phyloP scores from a whole-genome alignment of 441 rosid genomes.

The Gossypium davidsonii region DNA sequence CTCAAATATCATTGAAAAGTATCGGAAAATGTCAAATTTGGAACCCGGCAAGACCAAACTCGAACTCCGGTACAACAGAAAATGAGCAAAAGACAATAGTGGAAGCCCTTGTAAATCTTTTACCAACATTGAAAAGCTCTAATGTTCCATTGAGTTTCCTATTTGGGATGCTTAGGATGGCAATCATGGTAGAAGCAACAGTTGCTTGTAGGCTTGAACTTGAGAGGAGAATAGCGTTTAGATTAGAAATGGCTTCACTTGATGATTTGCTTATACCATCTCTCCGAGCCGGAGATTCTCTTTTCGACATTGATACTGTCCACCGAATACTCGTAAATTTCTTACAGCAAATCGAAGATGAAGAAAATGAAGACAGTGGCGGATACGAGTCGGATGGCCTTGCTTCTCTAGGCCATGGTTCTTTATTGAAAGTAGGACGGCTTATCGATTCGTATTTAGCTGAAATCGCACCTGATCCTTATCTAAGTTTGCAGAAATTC shows the following conservation, averaged over 20 bases:
- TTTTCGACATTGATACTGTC: conserved; percentile 73
- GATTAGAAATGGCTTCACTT: conserved; percentile 55
- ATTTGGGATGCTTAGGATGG: conserved; percentile 69
- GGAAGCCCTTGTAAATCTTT: conserved; percentile 57
- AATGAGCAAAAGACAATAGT: conserved; percentile 47
- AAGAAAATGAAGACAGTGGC: conserved; percentile 42
- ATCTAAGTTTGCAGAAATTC: conserved; percentile 62
- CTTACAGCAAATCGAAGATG: conserved; percentile 57
- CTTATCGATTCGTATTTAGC: conserved; percentile 76
- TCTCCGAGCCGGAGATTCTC: conserved; percentile 48
- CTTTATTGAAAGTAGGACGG: conserved; percentile 71
- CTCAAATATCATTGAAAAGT: conserved; percentile 57
- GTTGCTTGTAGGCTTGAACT: conserved; percentile 60
- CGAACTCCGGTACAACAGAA: conserved; percentile 22
- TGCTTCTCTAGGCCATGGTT: conserved; percentile 46
- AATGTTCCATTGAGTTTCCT: conserved; percentile 52
- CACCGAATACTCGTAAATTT: conserved; percentile 59
- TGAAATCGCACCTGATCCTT: conserved; percentile 85
- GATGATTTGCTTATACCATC: conserved; percentile 87
- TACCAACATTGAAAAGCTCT: conserved; percentile 48
- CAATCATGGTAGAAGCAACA: conserved; percentile 43
- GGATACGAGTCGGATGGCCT: conserved; percentile 58
- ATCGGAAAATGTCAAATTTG: conserved; percentile 42
- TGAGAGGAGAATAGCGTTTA: conserved; percentile 53
- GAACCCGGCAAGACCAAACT: conserved; percentile 37